phyloP scores from a whole-genome alignment of 2,329 filamentous ascomycete genomes.

The Zymoseptoria tritici region DNA sequence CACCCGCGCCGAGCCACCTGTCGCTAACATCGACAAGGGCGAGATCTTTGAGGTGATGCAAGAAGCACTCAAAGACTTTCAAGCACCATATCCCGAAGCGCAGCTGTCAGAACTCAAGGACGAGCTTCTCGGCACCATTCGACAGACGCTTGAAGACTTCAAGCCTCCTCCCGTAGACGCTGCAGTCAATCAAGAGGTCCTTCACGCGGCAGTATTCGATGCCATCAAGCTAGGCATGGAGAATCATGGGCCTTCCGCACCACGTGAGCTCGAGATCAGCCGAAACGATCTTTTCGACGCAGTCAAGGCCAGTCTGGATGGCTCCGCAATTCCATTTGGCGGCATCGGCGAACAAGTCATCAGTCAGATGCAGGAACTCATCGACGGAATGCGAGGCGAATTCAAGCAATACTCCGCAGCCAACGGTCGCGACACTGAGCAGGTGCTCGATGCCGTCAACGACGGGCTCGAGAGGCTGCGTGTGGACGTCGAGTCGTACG shows the following conservation, averaged over 20 bases:
- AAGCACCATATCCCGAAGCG: constrained; percentile 57
- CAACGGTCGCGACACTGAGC: constrained; percentile 75
- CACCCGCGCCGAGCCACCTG: constrained; percentile 41
- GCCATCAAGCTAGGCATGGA: constrained; percentile 54
- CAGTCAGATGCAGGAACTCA: constrained; percentile 50
- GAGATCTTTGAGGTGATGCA: constrained; percentile 80
- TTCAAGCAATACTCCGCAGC: constrained; percentile 74
- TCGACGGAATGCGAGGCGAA: constrained; percentile 55
- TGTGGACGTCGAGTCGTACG: constrained; percentile 71
- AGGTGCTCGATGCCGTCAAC: constrained; percentile 79
- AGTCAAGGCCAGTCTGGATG: constrained; percentile 50
- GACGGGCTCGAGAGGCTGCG: constrained; percentile 79
- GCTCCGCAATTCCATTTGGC: constrained; percentile 45
- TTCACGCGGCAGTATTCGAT: constrained; percentile 48
- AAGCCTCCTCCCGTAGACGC: constrained; percentile 43
- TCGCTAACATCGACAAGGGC: constrained; percentile 61
- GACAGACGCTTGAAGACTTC: constrained; percentile 79
- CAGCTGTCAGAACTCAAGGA: constrained; percentile 62
- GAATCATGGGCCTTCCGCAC: constrained; percentile 35
- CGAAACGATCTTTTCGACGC: constrained; percentile 51
- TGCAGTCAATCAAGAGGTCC: constrained; percentile 39
- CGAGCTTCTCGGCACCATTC: constrained; percentile 74
- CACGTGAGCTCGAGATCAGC: constrained; percentile 41
- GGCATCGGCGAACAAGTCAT: constrained; percentile 53
- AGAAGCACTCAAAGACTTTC: constrained; percentile 76